A percentile compares a stretch with the other conserved stretches of the same genome.
Conservation (phyloP, 495 filamentous ascomycete genomes). For the Aspergillus avenaceus region DNA sequence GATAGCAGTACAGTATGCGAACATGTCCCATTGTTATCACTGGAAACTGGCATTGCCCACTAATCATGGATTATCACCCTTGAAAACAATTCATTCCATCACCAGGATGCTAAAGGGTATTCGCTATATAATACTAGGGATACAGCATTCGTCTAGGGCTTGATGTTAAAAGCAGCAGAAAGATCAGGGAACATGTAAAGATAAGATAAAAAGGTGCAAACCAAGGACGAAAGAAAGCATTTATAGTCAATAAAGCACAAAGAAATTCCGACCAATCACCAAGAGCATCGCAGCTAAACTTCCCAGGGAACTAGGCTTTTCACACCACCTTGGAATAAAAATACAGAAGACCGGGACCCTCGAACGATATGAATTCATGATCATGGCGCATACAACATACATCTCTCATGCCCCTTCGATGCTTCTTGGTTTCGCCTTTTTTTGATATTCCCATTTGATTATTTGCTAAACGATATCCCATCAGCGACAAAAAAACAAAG, state of each 20-base stretch:
- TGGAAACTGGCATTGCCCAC: neutral
- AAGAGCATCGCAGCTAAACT: too few species aligned
- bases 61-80: neutral
- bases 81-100: slow-evolving; percentile 16
- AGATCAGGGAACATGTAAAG: neutral
- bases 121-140: slow-evolving; percentile 13
- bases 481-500: too few species aligned
- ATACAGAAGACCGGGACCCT: slow-evolving; percentile 18
- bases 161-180: neutral
- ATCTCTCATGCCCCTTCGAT: slow-evolving; percentile 4
- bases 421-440: slow-evolving; percentile 1
- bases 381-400: slow-evolving; percentile 14
- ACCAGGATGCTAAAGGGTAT: slow-evolving; percentile 24
- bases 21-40: neutral
- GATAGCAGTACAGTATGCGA: too few species aligned
- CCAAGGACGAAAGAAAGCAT: neutral
- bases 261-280: neutral
- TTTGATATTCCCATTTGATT: neutral
- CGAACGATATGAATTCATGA: slow-evolving; percentile 20
- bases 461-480: neutral
- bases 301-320: too few species aligned
- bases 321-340: slow-evolving; percentile 13
- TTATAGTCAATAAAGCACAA: slow-evolving; percentile 1
- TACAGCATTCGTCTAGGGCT: slow-evolving; percentile 9
- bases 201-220: slow-evolving; percentile 8